Evolutionary conservation across 306 rosid genomes (phyloP).

Genomic region (Sphenostylis stenocarpa): DNA sequence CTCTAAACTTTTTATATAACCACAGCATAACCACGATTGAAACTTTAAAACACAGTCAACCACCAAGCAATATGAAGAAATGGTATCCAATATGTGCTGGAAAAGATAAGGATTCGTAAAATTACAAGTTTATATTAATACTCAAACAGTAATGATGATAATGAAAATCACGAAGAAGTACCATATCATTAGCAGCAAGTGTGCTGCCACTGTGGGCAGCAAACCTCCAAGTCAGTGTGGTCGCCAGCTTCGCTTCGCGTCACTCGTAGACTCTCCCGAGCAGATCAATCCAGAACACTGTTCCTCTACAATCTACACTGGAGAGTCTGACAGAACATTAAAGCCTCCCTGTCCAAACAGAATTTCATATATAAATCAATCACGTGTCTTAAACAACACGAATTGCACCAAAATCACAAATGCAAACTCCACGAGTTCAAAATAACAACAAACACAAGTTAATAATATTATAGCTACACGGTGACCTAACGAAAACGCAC

Average conservation of each 20-base stretch:
- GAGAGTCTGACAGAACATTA: slow-evolving; percentile 45
- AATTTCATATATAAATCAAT: slow-evolving; percentile 37
- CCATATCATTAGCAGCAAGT: slow-evolving; percentile 77
- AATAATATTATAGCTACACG: background rate
- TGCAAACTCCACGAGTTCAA: background rate
- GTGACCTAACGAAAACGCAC: background rate
- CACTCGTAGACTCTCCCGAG: slow-evolving; percentile 31
- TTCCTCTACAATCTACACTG: slow-evolving; percentile 65
- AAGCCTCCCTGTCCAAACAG: slow-evolving; percentile 56
- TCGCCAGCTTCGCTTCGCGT: slow-evolving; percentile 64
- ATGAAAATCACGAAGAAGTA: slow-evolving; percentile 31
- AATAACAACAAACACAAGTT: background rate
- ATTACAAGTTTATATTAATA: background rate
- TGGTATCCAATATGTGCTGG: background rate
- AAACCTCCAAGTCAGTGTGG: slow-evolving; percentile 72
- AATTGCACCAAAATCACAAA: slow-evolving; percentile 9
- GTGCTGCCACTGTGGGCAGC: slow-evolving; percentile 83
- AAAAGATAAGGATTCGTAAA: background rate
- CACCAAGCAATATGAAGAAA: background rate
- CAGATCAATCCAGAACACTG: slow-evolving; percentile 38
- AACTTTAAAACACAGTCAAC: background rate
- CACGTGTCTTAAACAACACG: background rate
- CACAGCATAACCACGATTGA: background rate
- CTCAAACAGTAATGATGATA: background rate
- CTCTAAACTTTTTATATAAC: background rate